Evolutionary conservation across 306 rosid species (phyloP), one percentile per base, ranked within the genome.

Genomic region (Lathyrus sativus): DNA sequence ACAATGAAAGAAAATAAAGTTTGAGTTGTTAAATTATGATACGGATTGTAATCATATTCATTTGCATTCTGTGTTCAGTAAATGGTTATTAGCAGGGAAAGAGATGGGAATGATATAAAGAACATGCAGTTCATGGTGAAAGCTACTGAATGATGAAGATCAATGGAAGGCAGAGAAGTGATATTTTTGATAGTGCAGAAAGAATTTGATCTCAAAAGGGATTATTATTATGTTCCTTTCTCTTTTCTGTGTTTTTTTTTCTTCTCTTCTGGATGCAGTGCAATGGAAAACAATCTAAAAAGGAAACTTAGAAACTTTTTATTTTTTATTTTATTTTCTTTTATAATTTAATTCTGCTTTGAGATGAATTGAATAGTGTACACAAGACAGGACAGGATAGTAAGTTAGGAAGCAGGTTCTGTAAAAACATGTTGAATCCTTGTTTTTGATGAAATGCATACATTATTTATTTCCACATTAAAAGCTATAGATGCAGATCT

Each of bases 81-180:
- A 89, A 79, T 85, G 86, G 83, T 82, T 75, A 70, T 82, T 75
- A 70, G 80, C 76, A 79, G 83, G 75, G 75, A 81, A 83, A 79
- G 72, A 74, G 74, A 70, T 78, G 58, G 72, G 81, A 41, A 77
- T 80, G 84, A 70, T 81, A 71, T 76, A 51, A 71, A 57, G 26
- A 62, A 11, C 59, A 53, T 26, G 31, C 22, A 19, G 12, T 50
- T 64, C 70, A 46, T 59, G 67, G 39, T 29, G 45, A 68, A 75
- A 72, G 55, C 38, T 74, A 65, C 62, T 57, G 45, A 73, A 69
- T 46, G 19, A 46, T 61, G 51, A 69, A 66, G 83, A 64, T 73
- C 61, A n/a, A 22, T 44, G 70, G 35, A 62, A 56, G 66, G 13
- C 37, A 38, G 18, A 73, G 56, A 76, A 56, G 19, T 13, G 11